These are phyloP conservation scores for Pogostemon cablin DNA, from an alignment of 257 asterid species.

Conservation along the genomic window DNA sequence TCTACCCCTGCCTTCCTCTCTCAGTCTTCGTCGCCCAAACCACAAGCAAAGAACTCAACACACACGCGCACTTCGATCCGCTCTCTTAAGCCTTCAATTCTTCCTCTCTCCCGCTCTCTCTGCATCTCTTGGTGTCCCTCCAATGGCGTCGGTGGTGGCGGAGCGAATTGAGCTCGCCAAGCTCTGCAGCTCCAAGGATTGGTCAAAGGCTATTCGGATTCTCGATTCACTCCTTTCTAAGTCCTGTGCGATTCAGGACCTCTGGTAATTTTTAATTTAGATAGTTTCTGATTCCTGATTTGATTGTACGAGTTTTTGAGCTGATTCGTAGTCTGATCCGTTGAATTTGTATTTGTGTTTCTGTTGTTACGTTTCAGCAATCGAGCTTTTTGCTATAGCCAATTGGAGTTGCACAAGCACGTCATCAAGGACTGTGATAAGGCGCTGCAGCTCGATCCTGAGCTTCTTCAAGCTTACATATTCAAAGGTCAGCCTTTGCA, in stretches of 20 bases:
- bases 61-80: constrained; percentile 39
- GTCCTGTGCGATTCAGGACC: constrained; percentile 76
- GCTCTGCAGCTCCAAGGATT: constrained; percentile 86
- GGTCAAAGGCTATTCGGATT: constrained; percentile 98
- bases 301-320: background rate
- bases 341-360: constrained; percentile 22
- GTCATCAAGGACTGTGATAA: constrained; percentile 87
- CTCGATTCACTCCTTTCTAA: constrained; percentile 79
- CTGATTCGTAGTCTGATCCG: constrained; percentile 37
- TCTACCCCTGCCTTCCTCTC: constrained; percentile 25
- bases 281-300: constrained; percentile 10
- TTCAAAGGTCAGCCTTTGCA: constrained; percentile 65
- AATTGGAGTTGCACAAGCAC: constrained; percentile 96
- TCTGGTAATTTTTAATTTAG: constrained; percentile 54
- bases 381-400: constrained; percentile 96
- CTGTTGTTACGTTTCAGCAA: constrained; percentile 53
- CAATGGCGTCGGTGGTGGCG: constrained; percentile 64
- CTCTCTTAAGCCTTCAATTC: constrained; percentile 15
- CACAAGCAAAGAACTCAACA: constrained; percentile 40
- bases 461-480: constrained; percentile 75
- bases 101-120: background rate
- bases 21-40: constrained; percentile 43
- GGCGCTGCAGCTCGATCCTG: constrained; percentile 90
- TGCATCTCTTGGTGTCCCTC: background rate
- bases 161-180: constrained; percentile 81